Evolutionary conservation across 1,139 yeast genomes (phyloP).

Genomic region (Yamadazyma aaseri): DNA sequence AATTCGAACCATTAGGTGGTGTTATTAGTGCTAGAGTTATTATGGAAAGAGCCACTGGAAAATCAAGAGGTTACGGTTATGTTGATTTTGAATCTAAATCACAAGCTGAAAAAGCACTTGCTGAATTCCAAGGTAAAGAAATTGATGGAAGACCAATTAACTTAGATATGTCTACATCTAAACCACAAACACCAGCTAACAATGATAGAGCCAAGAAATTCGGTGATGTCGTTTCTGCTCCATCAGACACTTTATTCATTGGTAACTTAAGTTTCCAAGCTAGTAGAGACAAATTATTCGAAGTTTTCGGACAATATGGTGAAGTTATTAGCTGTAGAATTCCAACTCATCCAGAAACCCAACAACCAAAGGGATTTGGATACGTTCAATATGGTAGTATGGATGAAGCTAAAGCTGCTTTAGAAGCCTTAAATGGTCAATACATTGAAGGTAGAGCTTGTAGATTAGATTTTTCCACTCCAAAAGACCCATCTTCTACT

Average conservation of each 20-base stretch:
- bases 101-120: conserved; percentile 85
- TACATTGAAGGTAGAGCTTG: conserved; percentile 89
- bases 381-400: conserved; percentile 85
- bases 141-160: conserved; percentile 96
- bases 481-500: conserved; percentile 60
- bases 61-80: conserved; percentile 97
- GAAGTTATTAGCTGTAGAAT: conserved; percentile 83
- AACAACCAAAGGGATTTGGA: conserved; percentile 98
- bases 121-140: conserved; percentile 86
- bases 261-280: conserved; percentile 95
- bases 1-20: conserved; percentile 82
- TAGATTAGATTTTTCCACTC: conserved; percentile 92
- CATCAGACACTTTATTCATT: conserved; percentile 92
- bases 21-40: conserved; percentile 88
- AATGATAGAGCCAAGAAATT: conserved; percentile 79
- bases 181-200: conserved; percentile 59
- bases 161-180: conserved; percentile 86
- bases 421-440: conserved; percentile 85
- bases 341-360: conserved; percentile 98
- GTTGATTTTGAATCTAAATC: conserved; percentile 83
- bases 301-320: conserved; percentile 75
- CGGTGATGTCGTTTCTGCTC: conserved; percentile 88
- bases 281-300: conserved; percentile 72
- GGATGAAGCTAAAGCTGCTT: conserved; percentile 90
- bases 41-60: conserved; percentile 87